Percentiles rank a stretch among this genome's conserved stretches.
These are phyloP conservation scores for Sextonia rubra DNA, from an alignment of 164 flowering plant species.

Conservation along the genomic window DNA sequence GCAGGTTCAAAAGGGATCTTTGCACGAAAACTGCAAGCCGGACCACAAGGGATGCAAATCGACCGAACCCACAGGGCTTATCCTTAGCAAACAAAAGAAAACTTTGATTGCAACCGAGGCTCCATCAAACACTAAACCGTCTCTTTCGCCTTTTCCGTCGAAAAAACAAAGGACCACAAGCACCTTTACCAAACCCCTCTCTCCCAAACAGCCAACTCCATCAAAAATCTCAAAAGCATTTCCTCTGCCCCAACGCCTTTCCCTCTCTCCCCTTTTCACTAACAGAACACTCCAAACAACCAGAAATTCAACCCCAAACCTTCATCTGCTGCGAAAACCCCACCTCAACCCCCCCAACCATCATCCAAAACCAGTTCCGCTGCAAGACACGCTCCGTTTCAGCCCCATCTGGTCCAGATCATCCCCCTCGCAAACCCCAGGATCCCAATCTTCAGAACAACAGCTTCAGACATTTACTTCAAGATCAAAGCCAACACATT, in stretches of 20 bases:
- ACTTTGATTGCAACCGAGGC: not conserved
- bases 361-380: conserved; percentile 17
- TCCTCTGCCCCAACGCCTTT: not conserved
- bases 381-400: conserved; percentile 5
- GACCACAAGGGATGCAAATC: not conserved
- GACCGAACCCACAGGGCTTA: not conserved
- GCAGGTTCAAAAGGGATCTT: conserved; percentile 1
- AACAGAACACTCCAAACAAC: not conserved
- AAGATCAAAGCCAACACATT: conserved; percentile 7
- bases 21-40: not conserved
- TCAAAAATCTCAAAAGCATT: not conserved
- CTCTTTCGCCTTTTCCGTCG: conserved; percentile 8
- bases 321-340: conserved; percentile 11
- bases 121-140: conserved; percentile 5
- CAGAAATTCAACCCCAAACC: conserved; percentile 4
- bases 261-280: not conserved
- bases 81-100: not conserved
- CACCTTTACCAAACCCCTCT: not conserved
- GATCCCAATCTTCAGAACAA: not conserved
- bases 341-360: not conserved
- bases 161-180: not conserved
- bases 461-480: not conserved
- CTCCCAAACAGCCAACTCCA: conserved; percentile 1
- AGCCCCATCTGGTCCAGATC: conserved; percentile 9
- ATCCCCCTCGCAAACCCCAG: conserved; percentile 1